Base-by-base conservation (phyloP, 2,329 filamentous ascomycete species). In the Colletotrichum neosansevieriae region DNA sequence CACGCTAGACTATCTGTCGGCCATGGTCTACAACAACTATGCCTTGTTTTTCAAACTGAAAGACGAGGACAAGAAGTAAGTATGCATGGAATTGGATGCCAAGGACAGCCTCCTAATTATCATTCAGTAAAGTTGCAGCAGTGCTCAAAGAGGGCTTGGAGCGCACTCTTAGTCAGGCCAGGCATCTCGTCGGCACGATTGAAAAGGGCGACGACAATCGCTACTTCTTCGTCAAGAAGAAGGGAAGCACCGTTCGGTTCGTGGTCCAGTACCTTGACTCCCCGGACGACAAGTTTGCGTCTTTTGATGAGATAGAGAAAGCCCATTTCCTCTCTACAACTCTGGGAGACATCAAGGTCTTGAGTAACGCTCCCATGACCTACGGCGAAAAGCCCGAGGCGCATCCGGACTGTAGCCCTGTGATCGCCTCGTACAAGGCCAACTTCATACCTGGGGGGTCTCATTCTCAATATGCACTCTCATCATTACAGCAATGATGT, bases 401-500 rank as follows among this genome's bases (percentile, higher is more conserved):
- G 6, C 73, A 79, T 12, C 77, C 78, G 0, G 74, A 78, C 24
- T 72, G 61, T 10, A 78, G 71, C 11, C 81, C 81, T 1, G 70
- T 74, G 0, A 71, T 76, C 0, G 73, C 81, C 0, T 80, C 77
- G 0, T 84, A 79, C 72, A 77, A 82, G 63, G 77, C 77, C 1
- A 84, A 79, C 67, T 79, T 84, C 51, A 74, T 83, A n/a, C 75
- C 72, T 0, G 81, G 80, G 80, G 81, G 81, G 21, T 0, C 66
- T 83, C 1, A 75, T 84, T 4, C 77, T 84, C 49, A 78, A 77
- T 58, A 81, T 80, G 60, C 80, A 83, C 49, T 73, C 75, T 56
- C 82, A 84, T 53, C 82, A 84, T 64, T 84, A 80, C 57, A 70
- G 76, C 47, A 82, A 81, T 67, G 81, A 83, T 70, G 72, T 82